Conservation (phyloP, 2,329 filamentous ascomycete species). For the Seiridium unicorne region DNA sequence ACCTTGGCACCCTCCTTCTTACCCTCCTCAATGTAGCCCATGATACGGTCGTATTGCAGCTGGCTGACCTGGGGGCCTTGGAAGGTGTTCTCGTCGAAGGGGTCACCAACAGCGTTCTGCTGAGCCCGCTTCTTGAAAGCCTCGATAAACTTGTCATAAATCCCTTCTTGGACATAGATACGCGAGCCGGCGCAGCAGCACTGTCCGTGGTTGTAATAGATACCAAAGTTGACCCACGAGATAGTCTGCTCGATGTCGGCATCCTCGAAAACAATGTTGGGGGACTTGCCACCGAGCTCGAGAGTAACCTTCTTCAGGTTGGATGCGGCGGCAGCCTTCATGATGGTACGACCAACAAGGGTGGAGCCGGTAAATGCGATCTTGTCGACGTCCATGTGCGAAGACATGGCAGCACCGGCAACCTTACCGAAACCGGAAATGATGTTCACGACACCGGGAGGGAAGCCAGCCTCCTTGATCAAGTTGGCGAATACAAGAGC, state of each 20-base stretch:
- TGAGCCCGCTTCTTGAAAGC: slow-evolving; percentile 75
- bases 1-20: slow-evolving; percentile 60
- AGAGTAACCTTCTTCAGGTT: slow-evolving; percentile 83
- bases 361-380: slow-evolving; percentile 81
- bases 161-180: slow-evolving; percentile 80
- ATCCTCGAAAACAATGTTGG: slow-evolving; percentile 78
- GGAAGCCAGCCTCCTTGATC: slow-evolving; percentile 76
- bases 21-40: slow-evolving; percentile 72
- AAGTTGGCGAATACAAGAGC: slow-evolving; percentile 63
- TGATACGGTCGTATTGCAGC: slow-evolving; percentile 85
- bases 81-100: slow-evolving; percentile 77
- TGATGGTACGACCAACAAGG: slow-evolving; percentile 69
- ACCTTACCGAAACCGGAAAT: slow-evolving; percentile 75
- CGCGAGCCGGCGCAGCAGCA: slow-evolving; percentile 75
- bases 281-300: slow-evolving; percentile 77
- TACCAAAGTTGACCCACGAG: slow-evolving; percentile 73
- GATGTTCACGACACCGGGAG: slow-evolving; percentile 74
- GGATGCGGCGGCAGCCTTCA: slow-evolving; percentile 75
- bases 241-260: slow-evolving; percentile 76
- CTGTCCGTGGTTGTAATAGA: slow-evolving; percentile 66
- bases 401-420: slow-evolving; percentile 72
- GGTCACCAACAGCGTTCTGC: slow-evolving; percentile 79
- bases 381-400: slow-evolving; percentile 82
- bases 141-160: slow-evolving; percentile 84
- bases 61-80: slow-evolving; percentile 85